phyloP scores from a whole-genome alignment of 1,284 basidiomycete species.

The Flammula alnicola region DNA sequence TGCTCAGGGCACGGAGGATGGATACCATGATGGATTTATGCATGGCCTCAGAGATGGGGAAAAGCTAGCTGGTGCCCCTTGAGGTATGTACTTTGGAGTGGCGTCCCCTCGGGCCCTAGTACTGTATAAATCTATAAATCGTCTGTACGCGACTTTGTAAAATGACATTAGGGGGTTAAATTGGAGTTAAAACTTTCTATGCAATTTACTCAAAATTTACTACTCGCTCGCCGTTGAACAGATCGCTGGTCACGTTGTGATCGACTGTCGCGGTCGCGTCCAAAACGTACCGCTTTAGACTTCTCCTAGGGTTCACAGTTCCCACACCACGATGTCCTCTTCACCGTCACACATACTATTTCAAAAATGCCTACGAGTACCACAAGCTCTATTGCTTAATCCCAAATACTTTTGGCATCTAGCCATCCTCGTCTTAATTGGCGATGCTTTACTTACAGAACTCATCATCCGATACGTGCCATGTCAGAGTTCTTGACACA shows the following conservation, averaged over 20 bases:
- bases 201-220: too few species aligned
- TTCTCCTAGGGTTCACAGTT: too few species aligned
- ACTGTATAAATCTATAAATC: too few species aligned
- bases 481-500: slow-evolving; percentile 56
- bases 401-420: slow-evolving; percentile 69
- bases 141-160: too few species aligned
- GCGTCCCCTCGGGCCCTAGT: too few species aligned
- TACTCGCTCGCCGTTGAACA: too few species aligned
- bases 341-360: slow-evolving; percentile 17
- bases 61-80: slow-evolving; percentile 3
- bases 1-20: slow-evolving; percentile 43
- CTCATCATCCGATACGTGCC: slow-evolving; percentile 80
- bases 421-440: slow-evolving; percentile 65
- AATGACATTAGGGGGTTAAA: too few species aligned
- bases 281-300: too few species aligned
- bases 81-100: too few species aligned
- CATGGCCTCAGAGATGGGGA: slow-evolving; percentile 50
- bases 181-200: too few species aligned
- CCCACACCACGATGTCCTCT: slow-evolving; percentile 9
- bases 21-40: slow-evolving; percentile 52
- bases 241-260: too few species aligned
- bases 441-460: slow-evolving; percentile 76
- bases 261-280: too few species aligned
- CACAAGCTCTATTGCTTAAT: slow-evolving; percentile 55
- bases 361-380: slow-evolving; percentile 22